Percentiles rank a stretch among this genome's conserved stretches.
Evolutionary conservation across 2,329 filamentous ascomycete genomes (phyloP).

Genomic region (Hymenotorrendiella dingleyae): DNA sequence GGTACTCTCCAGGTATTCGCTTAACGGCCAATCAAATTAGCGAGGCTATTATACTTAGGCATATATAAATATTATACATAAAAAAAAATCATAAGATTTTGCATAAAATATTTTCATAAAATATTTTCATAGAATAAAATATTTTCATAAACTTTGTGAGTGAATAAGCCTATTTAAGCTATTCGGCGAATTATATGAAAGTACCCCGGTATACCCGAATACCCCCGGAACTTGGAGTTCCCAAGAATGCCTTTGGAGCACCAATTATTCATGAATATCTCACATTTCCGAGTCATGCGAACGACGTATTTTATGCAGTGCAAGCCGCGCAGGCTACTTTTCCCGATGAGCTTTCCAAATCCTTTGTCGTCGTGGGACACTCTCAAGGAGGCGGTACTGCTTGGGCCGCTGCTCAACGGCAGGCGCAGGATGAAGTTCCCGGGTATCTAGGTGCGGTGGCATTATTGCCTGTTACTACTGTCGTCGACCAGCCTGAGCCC

Average conservation of each 20-base stretch:
- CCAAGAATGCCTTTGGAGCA: slow-evolving; percentile 29
- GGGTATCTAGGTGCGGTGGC: slow-evolving; percentile 12
- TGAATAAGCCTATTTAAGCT: no score
- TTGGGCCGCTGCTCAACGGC: slow-evolving; percentile 35
- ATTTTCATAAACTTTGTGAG: no score
- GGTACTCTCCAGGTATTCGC: no score
- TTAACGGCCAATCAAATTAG: no score
- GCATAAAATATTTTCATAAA: no score
- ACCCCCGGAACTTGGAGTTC: no score
- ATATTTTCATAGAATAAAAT: no score
- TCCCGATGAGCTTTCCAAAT: slow-evolving; percentile 27
- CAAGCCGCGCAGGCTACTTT: slow-evolving; percentile 39
- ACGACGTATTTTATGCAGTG: slow-evolving; percentile 39
- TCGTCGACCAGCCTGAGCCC: slow-evolving; percentile 1
- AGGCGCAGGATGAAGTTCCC: slow-evolving; percentile 1
- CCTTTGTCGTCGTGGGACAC: slow-evolving; percentile 43
- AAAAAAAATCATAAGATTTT: no score
- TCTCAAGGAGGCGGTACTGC: slow-evolving; percentile 41
- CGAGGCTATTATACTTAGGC: no score
- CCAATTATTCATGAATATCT: slow-evolving; percentile 38
- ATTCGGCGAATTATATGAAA: no score
- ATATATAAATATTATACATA: no score
- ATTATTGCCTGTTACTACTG: slow-evolving; percentile 5
- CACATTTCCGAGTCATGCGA: slow-evolving; percentile 33
- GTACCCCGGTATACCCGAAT: no score